Conservation (phyloP, 257 asterid species). For the Echium plantagineum region DNA sequence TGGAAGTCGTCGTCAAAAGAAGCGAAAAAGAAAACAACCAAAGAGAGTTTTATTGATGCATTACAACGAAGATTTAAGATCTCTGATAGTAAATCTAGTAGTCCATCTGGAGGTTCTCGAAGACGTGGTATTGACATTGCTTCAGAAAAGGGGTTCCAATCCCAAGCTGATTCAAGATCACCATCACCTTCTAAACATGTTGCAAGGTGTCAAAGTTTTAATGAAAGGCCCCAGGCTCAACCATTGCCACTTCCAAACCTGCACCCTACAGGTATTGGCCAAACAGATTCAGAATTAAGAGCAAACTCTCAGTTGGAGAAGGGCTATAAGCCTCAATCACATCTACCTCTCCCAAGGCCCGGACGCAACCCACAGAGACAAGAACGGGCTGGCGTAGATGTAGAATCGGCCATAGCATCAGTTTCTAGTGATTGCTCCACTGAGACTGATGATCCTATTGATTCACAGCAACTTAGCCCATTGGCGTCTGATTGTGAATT, state of each 20-base stretch:
- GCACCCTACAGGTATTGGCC: constrained; percentile 37
- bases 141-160: constrained; percentile 70
- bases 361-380: constrained; percentile 60
- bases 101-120: constrained; percentile 65
- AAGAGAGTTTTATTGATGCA: constrained; percentile 79
- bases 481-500: constrained; percentile 67
- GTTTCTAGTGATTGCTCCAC: constrained; percentile 72
- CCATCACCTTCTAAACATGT: constrained; percentile 89
- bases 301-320: constrained; percentile 45
- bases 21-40: constrained; percentile 59
- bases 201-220: constrained; percentile 88
- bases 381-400: constrained; percentile 66
- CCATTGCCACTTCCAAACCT: constrained; percentile 85
- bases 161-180: constrained; percentile 73
- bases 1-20: constrained; percentile 92
- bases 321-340: constrained; percentile 48
- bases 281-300: constrained; percentile 52
- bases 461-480: constrained; percentile 80
- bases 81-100: constrained; percentile 58
- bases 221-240: constrained; percentile 73
- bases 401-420: constrained; percentile 56
- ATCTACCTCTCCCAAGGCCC: constrained; percentile 75
- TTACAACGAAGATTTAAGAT: constrained; percentile 67
- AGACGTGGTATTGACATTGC: constrained; percentile 54
- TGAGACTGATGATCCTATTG: constrained; percentile 81